Percentiles rank a stretch among this genome's conserved stretches.
Evolutionary conservation across 2,329 filamentous ascomycete genomes (phyloP).

Genomic region (Diplocarpon rosae): DNA sequence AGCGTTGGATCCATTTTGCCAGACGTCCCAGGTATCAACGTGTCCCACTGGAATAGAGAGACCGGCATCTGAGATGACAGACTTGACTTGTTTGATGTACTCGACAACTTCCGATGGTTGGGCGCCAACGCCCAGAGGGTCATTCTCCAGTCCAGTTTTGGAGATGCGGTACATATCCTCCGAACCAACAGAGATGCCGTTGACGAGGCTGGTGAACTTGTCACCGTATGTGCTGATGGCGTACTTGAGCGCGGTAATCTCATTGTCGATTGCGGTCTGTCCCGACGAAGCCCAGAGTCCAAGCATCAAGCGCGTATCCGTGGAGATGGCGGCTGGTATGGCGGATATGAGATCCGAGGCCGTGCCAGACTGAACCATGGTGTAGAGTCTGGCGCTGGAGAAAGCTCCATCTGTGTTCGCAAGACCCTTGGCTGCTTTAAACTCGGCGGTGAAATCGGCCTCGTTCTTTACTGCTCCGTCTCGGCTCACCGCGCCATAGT

Average conservation of each 20-base stretch:
- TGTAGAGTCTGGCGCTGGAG: constrained; percentile 59
- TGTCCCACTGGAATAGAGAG: constrained; percentile 58
- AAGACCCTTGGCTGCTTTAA: constrained; percentile 52
- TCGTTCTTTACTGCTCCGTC: constrained; percentile 47
- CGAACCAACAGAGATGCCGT: constrained; percentile 71
- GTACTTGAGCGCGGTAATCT: constrained; percentile 57
- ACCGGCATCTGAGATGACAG: constrained; percentile 49
- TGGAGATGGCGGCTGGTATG: constrained; percentile 71
- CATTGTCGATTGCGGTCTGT: constrained; percentile 50
- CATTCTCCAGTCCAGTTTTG: constrained; percentile 31
- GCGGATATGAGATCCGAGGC: constrained; percentile 45
- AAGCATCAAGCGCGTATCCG: constrained; percentile 65
- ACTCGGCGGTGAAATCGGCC: constrained; percentile 56
- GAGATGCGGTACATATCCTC: constrained; percentile 77
- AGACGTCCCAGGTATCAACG: constrained; percentile 79
- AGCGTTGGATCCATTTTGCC: constrained; percentile 58
- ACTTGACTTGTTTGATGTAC: constrained; percentile 61
- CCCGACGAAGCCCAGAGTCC: constrained; percentile 55
- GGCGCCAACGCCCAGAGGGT: constrained; percentile 36
- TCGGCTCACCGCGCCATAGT: constrained; percentile 47
- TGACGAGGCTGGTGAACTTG: constrained; percentile 52
- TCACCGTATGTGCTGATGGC: constrained; percentile 59
- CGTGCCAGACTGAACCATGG: constrained; percentile 30
- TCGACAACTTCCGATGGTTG: constrained; percentile 47
- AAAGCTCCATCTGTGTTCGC: constrained; percentile 49